Percentiles rank a stretch among this genome's conserved stretches.
Evolutionary conservation across 805 yeast species (phyloP).

Genomic region (Cyberlindnera misumaiensis): DNA sequence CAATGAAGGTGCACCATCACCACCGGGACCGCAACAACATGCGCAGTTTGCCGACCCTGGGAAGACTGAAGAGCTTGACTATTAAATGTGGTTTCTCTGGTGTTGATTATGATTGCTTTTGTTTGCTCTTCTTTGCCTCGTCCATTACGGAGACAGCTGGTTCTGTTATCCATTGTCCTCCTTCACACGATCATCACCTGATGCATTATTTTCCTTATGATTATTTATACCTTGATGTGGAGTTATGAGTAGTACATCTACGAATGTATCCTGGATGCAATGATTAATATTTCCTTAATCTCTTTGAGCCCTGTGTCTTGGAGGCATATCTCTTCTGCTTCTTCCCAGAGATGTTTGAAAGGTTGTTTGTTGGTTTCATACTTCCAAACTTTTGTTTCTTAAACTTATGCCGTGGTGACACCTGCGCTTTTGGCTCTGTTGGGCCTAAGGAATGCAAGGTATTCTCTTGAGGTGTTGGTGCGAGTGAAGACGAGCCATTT

Average conservation of each 20-base stretch:
- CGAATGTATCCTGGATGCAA: too few species aligned
- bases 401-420: neutral
- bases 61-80: slow-evolving; percentile 1
- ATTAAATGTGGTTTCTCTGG: neutral
- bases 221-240: too few species aligned
- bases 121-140: neutral
- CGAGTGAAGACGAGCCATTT: neutral
- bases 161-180: too few species aligned
- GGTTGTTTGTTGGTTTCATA: slow-evolving; percentile 20
- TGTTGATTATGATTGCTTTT: neutral
- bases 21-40: neutral
- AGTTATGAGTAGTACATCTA: too few species aligned
- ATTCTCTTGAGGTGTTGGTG: slow-evolving; percentile 1
- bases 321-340: slow-evolving; percentile 18
- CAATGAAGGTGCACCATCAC: slow-evolving; percentile 2
- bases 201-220: too few species aligned
- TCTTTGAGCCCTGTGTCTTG: slow-evolving; percentile 12
- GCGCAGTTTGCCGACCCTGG: too few species aligned
- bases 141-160: neutral
- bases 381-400: slow-evolving; percentile 13
- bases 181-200: too few species aligned
- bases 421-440: neutral
- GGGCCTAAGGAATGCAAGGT: neutral
- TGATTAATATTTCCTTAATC: slow-evolving; percentile 19
- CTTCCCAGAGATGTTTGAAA: slow-evolving; percentile 13